Evolutionary conservation across 805 yeast genomes (phyloP).

Genomic region (Suhomyces canberraensis): DNA sequence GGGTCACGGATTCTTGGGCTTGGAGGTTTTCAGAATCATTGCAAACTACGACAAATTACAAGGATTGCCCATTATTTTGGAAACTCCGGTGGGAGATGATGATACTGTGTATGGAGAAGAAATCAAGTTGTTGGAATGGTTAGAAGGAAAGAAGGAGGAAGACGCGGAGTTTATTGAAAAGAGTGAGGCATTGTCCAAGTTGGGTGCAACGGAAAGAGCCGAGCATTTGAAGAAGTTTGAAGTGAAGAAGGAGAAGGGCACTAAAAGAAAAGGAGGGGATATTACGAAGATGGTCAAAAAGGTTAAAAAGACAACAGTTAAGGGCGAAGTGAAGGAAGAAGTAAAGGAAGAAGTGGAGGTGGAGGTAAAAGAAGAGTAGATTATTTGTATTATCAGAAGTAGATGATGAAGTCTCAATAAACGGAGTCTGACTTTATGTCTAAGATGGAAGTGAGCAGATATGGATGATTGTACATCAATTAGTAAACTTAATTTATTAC

Average conservation of each 20-base stretch:
- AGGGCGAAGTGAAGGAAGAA: background rate
- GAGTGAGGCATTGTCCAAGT: conserved; percentile 44
- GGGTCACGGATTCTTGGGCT: conserved; percentile 86
- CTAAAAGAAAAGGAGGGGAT: conserved; percentile 14
- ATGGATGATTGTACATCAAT: too few relatives aligned
- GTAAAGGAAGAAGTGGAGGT: background rate
- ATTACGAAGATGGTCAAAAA: conserved; percentile 12
- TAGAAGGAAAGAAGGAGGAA: conserved; percentile 52
- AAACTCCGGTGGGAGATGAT: conserved; percentile 75
- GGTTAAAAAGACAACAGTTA: background rate
- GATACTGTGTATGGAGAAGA: conserved; percentile 74
- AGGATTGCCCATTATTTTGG: conserved; percentile 76
- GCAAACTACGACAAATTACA: conserved; percentile 65
- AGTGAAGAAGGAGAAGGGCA: conserved; percentile 17
- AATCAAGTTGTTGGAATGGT: conserved; percentile 78
- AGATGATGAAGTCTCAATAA: too few relatives aligned
- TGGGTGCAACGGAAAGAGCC: conserved; percentile 68
- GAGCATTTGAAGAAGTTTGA: conserved; percentile 67
- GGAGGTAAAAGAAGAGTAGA: background rate
- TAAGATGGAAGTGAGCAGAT: too few relatives aligned
- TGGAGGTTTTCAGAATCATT: conserved; percentile 76
- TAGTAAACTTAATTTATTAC: too few relatives aligned
- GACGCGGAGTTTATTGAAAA: conserved; percentile 56
- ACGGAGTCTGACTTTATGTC: too few relatives aligned
- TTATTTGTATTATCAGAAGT: too few relatives aligned